Evolutionary conservation across 805 yeast genomes (phyloP), one percentile per base, ranked within the genome.

Genomic region (Kodamaea kaohsiungensis): DNA sequence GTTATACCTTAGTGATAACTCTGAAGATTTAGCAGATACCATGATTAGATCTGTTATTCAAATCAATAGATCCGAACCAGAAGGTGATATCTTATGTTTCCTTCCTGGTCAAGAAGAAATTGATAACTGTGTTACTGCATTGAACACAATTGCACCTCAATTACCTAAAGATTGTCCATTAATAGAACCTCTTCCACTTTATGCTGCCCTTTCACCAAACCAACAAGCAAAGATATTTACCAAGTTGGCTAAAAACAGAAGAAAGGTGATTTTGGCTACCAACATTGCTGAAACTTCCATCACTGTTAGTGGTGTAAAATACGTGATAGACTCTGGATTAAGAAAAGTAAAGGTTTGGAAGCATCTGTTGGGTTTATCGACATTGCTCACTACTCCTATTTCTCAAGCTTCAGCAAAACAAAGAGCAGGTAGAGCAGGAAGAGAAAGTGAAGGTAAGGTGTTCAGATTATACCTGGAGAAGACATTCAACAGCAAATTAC

Each of bases 391-490:
- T 0, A 91, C 95, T 0, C 95, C 99, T 1, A 86, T 95, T 18
- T 91, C 98, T 0, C 90, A 88, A 64, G 96, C 98, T 0, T 88
- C 96, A 40, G 99, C 98, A 0, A 83, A 89, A 37, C 99, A 95
- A 74, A 78, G 99, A 71, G 85, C 92, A 46, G 99, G 99, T 68
- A 89, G 99, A 79, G 98, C 99, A n/a, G 99, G 99, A 57, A 90
- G 99, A 83, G 98, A 95, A 72, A 83, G 88, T 30, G 63, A 67
- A 10, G 99, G 99, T 43, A 93, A 93, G 68, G 89, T 95, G 45
- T 95, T 79, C 70, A 74, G 98, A 55, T 72, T 95, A 38, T 95
- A 87, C 68, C 85, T 89, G 48, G 98, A 93, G 61, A 66, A 73
- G 1, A 87, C 89, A 54, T 93, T 82, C 62, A 55, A 69, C 2